Evolutionary conservation across 169 alveolate genomes (phyloP).

Genomic region (Plasmodium vivax): DNA sequence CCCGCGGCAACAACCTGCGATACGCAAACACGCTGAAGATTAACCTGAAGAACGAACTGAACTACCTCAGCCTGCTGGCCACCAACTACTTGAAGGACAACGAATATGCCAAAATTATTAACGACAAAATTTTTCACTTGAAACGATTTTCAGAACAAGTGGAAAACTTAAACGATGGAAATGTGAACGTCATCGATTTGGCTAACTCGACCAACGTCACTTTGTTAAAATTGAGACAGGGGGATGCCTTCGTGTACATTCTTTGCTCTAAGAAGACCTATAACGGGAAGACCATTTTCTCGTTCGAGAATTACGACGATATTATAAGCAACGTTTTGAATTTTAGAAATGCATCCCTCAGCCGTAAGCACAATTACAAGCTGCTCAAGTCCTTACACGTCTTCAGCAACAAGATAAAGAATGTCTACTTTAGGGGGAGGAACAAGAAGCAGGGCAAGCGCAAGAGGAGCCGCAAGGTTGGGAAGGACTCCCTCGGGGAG

Average conservation of each 20-base stretch:
- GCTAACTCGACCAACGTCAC: slow-evolving; percentile 27
- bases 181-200: slow-evolving; percentile 36
- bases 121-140: slow-evolving; percentile 30
- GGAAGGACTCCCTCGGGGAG: not conserved
- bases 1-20: not conserved
- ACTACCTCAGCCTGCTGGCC: slow-evolving; percentile 38
- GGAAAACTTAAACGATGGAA: slow-evolving; percentile 39
- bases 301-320: slow-evolving; percentile 59
- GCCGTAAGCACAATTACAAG: slow-evolving; percentile 16
- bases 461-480: not conserved
- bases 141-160: slow-evolving; percentile 56
- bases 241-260: slow-evolving; percentile 30
- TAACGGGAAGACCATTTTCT: slow-evolving; percentile 69
- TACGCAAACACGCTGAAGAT: not conserved
- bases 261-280: slow-evolving; percentile 51
- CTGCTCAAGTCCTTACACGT: slow-evolving; percentile 20
- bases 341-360: slow-evolving; percentile 19
- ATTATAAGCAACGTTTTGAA: slow-evolving; percentile 38
- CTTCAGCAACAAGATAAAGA: slow-evolving; percentile 10
- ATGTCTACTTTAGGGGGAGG: not conserved
- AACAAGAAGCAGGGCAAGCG: not conserved
- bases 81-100: slow-evolving; percentile 40
- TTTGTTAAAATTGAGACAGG: slow-evolving; percentile 32
- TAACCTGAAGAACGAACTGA: slow-evolving; percentile 36
- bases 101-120: slow-evolving; percentile 35